Evolutionary conservation across 2,329 filamentous ascomycete genomes (phyloP).

Genomic region (Dactylellina parvicollis): DNA sequence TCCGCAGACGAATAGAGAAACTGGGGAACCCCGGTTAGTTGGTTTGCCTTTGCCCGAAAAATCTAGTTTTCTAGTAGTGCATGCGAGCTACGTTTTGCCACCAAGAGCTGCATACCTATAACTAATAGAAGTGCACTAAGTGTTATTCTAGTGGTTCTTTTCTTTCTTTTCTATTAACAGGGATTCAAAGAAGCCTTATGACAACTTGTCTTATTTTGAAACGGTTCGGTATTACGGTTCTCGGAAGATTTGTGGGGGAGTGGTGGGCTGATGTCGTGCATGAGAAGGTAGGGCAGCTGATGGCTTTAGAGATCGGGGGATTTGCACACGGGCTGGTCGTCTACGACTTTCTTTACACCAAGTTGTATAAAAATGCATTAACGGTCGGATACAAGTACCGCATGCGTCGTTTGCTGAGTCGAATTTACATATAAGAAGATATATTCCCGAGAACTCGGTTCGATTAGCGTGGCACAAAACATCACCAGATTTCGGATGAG

Average conservation of each 20-base stretch:
- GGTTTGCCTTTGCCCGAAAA: too few relatives aligned
- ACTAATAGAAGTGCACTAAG: background rate
- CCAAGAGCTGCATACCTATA: background rate
- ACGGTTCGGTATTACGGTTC: slow-evolving; percentile 21
- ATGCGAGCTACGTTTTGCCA: slow-evolving; percentile 12
- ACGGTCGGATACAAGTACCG: too few relatives aligned
- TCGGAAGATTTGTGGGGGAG: slow-evolving; percentile 30
- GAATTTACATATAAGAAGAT: too few relatives aligned
- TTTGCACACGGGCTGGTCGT: background rate
- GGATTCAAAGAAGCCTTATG: slow-evolving; percentile 29
- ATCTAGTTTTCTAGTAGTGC: background rate
- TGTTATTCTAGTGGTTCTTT: slow-evolving; percentile 4
- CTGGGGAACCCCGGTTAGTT: slow-evolving; percentile 42
- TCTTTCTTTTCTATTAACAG: background rate
- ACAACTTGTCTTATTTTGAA: slow-evolving; percentile 47
- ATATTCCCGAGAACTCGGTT: background rate
- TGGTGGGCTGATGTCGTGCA: slow-evolving; percentile 28
- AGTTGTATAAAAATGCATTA: background rate
- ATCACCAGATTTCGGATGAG: slow-evolving; percentile 8
- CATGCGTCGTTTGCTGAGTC: too few relatives aligned
- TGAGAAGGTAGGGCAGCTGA: slow-evolving; percentile 33
- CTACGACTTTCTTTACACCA: background rate
- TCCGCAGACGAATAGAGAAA: slow-evolving; percentile 16
- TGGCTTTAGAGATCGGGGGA: background rate
- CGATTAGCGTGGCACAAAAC: slow-evolving; percentile 4